A percentile compares a stretch with the other conserved stretches of the same genome.
phyloP scores from a whole-genome alignment of 2,329 filamentous ascomycete species.

The Lecanicillium sp. region DNA sequence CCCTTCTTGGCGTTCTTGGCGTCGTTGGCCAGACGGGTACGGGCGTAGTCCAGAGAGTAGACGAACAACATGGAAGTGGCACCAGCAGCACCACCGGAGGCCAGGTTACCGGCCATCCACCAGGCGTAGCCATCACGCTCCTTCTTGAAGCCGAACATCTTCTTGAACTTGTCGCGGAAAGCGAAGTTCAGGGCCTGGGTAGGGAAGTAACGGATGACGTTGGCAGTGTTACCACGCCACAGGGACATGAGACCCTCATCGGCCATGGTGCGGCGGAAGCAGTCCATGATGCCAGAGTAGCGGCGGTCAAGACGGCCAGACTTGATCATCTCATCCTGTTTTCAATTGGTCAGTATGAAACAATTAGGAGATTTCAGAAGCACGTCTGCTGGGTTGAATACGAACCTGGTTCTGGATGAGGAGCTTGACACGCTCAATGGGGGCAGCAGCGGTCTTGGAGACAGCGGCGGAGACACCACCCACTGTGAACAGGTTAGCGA shows the following conservation, averaged over 20 bases:
- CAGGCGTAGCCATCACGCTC: slow-evolving; percentile 94
- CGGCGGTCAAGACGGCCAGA: slow-evolving; percentile 95
- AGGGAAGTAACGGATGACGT: slow-evolving; percentile 99
- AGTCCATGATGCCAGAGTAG: slow-evolving; percentile 89
- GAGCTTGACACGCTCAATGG: slow-evolving; percentile 99
- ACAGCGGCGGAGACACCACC: slow-evolving; percentile 99
- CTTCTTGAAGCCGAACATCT: slow-evolving; percentile 99
- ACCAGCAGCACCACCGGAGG: slow-evolving; percentile 99
- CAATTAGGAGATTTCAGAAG: not conserved
- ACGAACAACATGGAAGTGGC: slow-evolving; percentile 99
- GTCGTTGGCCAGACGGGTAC: slow-evolving; percentile 99
- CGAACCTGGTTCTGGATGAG: slow-evolving; percentile 99
- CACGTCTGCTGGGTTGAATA: slow-evolving; percentile 13
- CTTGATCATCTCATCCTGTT: slow-evolving; percentile 99
- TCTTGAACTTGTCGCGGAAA: slow-evolving; percentile 99
- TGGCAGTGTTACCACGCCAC: slow-evolving; percentile 99
- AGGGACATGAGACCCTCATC: slow-evolving; percentile 91
- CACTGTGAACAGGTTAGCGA: slow-evolving; percentile 52
- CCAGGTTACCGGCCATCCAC: slow-evolving; percentile 99
- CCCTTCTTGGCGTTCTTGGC: slow-evolving; percentile 96
- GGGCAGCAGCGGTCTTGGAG: slow-evolving; percentile 99
- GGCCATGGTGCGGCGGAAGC: slow-evolving; percentile 86
- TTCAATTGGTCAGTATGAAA: not conserved
- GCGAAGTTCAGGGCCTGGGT: slow-evolving; percentile 99
- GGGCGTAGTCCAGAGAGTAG: slow-evolving; percentile 99